Evolutionary conservation across 805 yeast genomes (phyloP).

Genomic region (Metschnikowia shivogae): DNA sequence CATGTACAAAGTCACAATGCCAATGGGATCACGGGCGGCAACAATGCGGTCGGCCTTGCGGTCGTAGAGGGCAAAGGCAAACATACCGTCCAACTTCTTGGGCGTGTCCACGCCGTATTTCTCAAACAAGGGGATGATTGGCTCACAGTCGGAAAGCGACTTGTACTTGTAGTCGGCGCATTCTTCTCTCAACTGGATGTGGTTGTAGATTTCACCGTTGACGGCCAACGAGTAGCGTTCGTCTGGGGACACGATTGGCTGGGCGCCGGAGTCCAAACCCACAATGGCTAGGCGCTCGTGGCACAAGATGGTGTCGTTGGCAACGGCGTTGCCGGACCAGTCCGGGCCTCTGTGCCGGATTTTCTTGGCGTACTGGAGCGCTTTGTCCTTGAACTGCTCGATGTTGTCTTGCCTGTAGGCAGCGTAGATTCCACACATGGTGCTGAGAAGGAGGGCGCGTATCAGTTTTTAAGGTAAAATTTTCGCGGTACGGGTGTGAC

Average conservation of each 20-base stretch:
- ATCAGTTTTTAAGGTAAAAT: background rate
- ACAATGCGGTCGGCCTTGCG: constrained; percentile 76
- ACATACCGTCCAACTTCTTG: constrained; percentile 94
- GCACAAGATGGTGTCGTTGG: constrained; percentile 80
- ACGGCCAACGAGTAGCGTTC: constrained; percentile 74
- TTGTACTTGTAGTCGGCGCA: constrained; percentile 70
- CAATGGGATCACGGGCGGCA: constrained; percentile 98
- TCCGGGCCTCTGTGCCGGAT: constrained; percentile 99
- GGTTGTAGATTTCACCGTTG: constrained; percentile 98
- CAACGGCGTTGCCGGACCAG: constrained; percentile 91
- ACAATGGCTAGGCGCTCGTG: constrained; percentile 98
- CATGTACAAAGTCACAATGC: constrained; percentile 93
- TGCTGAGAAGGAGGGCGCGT: background rate
- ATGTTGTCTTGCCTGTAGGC: constrained; percentile 80
- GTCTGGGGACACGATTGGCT: constrained; percentile 84
- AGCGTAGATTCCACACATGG: constrained; percentile 98
- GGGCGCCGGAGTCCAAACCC: constrained; percentile 97
- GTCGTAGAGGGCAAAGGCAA: constrained; percentile 91
- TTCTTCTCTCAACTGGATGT: constrained; percentile 78
- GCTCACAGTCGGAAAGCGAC: constrained; percentile 94
- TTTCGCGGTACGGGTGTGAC: constrained; percentile 1
- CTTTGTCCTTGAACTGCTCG: constrained; percentile 77
- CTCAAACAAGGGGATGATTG: constrained; percentile 86
- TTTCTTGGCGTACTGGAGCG: constrained; percentile 84
- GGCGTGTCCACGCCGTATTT: constrained; percentile 91